Conservation (phyloP, 441 rosid species). For the Pelargonium citronellum region DNA sequence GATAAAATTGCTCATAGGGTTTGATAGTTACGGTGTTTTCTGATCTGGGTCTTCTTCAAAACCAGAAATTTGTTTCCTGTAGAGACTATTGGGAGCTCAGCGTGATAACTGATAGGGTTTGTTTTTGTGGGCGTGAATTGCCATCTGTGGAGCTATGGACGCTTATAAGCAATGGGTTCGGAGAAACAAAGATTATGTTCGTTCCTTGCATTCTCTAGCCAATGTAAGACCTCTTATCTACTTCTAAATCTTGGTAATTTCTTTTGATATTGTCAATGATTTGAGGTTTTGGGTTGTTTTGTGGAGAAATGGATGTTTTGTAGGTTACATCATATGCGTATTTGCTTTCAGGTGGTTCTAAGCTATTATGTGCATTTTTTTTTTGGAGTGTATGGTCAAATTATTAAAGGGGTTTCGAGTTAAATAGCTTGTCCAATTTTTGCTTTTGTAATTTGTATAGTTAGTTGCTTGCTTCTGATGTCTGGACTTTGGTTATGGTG, state of each 20-base stretch:
- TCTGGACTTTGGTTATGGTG: neutral
- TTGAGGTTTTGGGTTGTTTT: neutral
- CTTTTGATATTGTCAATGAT: neutral
- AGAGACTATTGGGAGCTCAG: neutral
- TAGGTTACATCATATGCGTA: neutral
- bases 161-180: conserved; percentile 88
- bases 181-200: conserved; percentile 75
- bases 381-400: neutral
- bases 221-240: conserved; percentile 45
- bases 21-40: neutral
- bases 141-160: conserved; percentile 50
- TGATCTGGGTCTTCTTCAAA: conserved; percentile 18
- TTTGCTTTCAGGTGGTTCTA: neutral
- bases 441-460: neutral
- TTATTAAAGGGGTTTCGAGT: no score
- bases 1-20: neutral
- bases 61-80: neutral
- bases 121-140: neutral
- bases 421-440: neutral
- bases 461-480: neutral
- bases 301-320: neutral
- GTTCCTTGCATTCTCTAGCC: conserved; percentile 85
- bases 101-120: conserved; percentile 17
- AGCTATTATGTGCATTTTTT: neutral
- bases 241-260: neutral